phyloP scores from a whole-genome alignment of 2,329 filamentous ascomycete genomes.

The Cladophialophora chaetospira region DNA sequence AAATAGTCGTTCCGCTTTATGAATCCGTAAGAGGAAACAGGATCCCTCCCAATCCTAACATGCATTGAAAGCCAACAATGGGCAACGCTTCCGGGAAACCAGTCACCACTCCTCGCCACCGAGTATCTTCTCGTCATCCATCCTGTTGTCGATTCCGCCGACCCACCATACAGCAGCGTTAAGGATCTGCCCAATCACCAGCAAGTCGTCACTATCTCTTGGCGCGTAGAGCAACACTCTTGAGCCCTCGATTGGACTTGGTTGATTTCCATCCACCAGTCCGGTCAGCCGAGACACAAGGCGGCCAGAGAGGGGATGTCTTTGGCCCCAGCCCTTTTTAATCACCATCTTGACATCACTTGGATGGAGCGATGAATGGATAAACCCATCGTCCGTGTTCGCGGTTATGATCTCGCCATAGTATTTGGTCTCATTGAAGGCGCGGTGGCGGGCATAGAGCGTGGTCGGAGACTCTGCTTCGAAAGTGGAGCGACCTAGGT shows the following conservation, averaged over 20 bases:
- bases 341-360: slow-evolving; percentile 73
- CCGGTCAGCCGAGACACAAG: slow-evolving; percentile 16
- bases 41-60: slow-evolving; percentile 1
- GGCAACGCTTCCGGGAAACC: background rate
- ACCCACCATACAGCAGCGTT: slow-evolving; percentile 37
- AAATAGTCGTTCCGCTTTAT: background rate
- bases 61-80: background rate
- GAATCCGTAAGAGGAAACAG: background rate
- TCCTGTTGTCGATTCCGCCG: slow-evolving; percentile 17
- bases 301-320: slow-evolving; percentile 50
- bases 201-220: slow-evolving; percentile 38
- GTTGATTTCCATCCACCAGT: background rate
- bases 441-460: slow-evolving; percentile 25
- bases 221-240: slow-evolving; percentile 41
- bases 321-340: slow-evolving; percentile 76
- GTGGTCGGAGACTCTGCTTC: slow-evolving; percentile 18
- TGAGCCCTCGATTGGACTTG: background rate
- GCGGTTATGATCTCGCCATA: slow-evolving; percentile 27
- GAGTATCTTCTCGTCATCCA: slow-evolving; percentile 16
- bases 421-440: slow-evolving; percentile 25
- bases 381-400: slow-evolving; percentile 16
- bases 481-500: slow-evolving; percentile 28
- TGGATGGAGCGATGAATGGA: slow-evolving; percentile 61
- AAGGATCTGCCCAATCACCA: slow-evolving; percentile 38
- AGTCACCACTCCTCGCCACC: background rate